Base-by-base conservation (phyloP, 1,284 basidiomycete genomes). In the Sporisorium exsertum region DNA sequence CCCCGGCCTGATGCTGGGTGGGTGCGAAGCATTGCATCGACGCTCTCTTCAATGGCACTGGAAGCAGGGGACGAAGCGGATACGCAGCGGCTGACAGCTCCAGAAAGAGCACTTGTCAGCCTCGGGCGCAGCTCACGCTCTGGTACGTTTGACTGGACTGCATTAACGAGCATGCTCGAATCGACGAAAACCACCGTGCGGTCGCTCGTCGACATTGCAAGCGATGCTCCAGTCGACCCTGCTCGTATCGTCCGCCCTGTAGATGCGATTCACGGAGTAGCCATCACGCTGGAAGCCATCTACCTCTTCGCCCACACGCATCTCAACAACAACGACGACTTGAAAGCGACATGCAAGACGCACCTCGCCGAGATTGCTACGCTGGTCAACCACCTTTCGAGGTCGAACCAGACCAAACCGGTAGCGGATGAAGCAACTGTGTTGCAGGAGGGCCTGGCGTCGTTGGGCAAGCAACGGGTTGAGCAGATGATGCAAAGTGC, bases 311-410 rank as follows among this genome's bases (percentile, higher is more conserved):
- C 52, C 0, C 16, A 22, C 2, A 2, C 18, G 5, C 24, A 43
- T 7, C 27, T 71, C 16, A 33, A 51, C 26, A 18, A 50, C n/a
- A 56, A 55, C 26, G 15, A 50, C 15, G 59, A 63, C n/a, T 15
- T 40, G 2, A 58, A 37, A 15, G n/a, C 68, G 15, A 58, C 58
- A 0, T 51, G 47, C 52, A 58, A 61, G 18, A 56, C 73, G 15
- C 73, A 76, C 27, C 53, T 76, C 5, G 64, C 64, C 6, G 68
- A 76, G 29, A 68, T 72, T 5, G 64, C 73, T 5, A 76, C 62
- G 10, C 58, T 76, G 0, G 51, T 68, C 55, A 59, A 68, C 29
- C 68, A 76, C 32, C 54, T 71, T 7, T 58, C 64, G 20, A 62
- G 58, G n/a, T 13, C 58, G 2, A 43, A 18, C n/a, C 40, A 43